Base-by-base conservation (phyloP, 2,329 filamentous ascomycete species). In the Rhinocladiella mackenziei region DNA sequence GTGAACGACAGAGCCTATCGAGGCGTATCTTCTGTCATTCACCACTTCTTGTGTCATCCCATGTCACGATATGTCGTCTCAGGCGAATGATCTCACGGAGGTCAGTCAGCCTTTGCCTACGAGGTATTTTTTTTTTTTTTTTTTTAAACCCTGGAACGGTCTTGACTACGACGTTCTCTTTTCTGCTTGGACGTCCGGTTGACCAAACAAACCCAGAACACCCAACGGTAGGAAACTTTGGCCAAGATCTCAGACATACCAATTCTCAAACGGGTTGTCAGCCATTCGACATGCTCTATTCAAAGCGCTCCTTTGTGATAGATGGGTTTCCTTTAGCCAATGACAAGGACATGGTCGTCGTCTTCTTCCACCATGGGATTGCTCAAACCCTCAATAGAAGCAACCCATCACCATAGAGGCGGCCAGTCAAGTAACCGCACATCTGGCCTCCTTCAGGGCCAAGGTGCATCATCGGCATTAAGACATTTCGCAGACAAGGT, bases 241-340 rank as follows among this genome's bases (percentile, higher is more conserved):
- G 36, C 41, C 42, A 41, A 29, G 37, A 23, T 45, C 11, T 23
- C 36, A 43, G 26, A 31, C 22, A 33, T 32, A 45, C 32, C 31
- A 39, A 32, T 30, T 9, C 32, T 11, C 13, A 20, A 19, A 35
- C n/a, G 5, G 17, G 17, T 20, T 35, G 13, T 44, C 33, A 18
- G 31, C 43, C 38, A 45, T 23, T 45, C 23, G 25, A 33, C 29
- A 13, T 35, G 28, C 13, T 25, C 19, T 7, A 26, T 22, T 20
- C 43, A 22, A 45, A 43, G 47, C 47, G 43, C 42, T 45, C 17
- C 14, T 39, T 32, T 50, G 48, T 50, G 48, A 50, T 41, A 31
- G 32, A 26, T 17, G 20, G 32, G 32, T 31, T 18, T 13, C 20
- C 11, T 31, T 19, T 19, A 14, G 28, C 48, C 48, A 50, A 50